Conservation (phyloP, 1,284 basidiomycete genomes). For the Naganishia albida region DNA sequence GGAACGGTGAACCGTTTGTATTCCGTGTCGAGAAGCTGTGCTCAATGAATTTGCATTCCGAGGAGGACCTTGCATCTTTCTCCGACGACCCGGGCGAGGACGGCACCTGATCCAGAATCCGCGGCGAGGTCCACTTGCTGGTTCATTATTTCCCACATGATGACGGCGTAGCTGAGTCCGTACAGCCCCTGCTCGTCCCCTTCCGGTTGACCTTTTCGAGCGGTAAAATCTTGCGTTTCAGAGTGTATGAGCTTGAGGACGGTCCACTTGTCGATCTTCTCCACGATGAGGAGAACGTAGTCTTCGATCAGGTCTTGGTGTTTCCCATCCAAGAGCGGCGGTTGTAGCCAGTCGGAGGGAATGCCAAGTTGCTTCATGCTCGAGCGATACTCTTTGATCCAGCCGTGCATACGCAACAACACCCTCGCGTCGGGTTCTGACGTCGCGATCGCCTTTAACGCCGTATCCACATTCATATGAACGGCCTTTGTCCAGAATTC, state of each 20-base stretch:
- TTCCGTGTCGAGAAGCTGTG: no score
- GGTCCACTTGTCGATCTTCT: constrained; percentile 97
- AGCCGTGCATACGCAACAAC: constrained; percentile 82
- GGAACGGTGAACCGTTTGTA: constrained; percentile 72
- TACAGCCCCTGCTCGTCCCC: constrained; percentile 85
- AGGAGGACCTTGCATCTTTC: no score
- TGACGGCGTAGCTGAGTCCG: constrained; percentile 86
- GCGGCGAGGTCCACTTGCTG: constrained; percentile 75
- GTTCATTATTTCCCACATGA: constrained; percentile 97
- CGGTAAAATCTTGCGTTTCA: constrained; percentile 81
- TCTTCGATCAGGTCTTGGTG: constrained; percentile 93
- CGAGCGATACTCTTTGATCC: constrained; percentile 92
- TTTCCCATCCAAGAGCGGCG: constrained; percentile 87
- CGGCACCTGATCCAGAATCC: no score
- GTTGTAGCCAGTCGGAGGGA: constrained; percentile 76
- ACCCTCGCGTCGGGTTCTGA: constrained; percentile 82
- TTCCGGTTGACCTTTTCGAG: constrained; percentile 82
- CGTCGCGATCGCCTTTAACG: constrained; percentile 70
- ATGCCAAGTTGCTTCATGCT: constrained; percentile 92
- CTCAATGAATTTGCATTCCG: no score
- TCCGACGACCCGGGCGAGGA: no score
- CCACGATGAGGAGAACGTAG: constrained; percentile 88
- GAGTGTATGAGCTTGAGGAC: constrained; percentile 90
- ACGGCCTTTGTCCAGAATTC: constrained; percentile 83
- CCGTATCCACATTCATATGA: constrained; percentile 81